Percentiles rank a stretch among this genome's conserved stretches.
Conservation (phyloP, 495 filamentous ascomycete species). For the Neurospora sp. region DNA sequence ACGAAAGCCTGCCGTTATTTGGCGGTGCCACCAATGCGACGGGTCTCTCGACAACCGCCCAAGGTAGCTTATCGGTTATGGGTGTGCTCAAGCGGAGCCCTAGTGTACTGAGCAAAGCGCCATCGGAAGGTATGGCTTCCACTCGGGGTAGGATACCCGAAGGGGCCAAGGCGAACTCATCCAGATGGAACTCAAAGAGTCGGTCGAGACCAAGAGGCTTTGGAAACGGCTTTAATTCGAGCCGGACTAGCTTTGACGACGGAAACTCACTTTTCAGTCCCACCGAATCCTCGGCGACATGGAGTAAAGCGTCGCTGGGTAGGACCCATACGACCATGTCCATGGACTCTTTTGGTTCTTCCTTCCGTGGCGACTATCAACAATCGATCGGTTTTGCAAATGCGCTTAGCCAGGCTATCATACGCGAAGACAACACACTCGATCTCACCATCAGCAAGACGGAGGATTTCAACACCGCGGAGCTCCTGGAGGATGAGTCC, state of each 20-base stretch:
- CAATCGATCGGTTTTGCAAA: constrained; percentile 97
- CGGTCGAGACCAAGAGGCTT: constrained; percentile 74
- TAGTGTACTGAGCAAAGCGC: constrained; percentile 83
- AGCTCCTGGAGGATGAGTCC: constrained; percentile 81
- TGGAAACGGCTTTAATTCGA: constrained; percentile 79
- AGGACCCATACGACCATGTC: constrained; percentile 86
- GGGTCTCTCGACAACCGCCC: constrained; percentile 27
- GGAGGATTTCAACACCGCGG: constrained; percentile 45
- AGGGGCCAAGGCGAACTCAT: constrained; percentile 45
- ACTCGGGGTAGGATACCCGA: constrained; percentile 61
- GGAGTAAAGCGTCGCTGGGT: constrained; percentile 89
- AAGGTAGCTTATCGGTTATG: constrained; percentile 44
- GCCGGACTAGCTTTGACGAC: constrained; percentile 87
- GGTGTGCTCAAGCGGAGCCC: constrained; percentile 71
- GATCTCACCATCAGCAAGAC: constrained; percentile 41
- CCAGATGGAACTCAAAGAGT: constrained; percentile 74
- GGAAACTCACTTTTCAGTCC: constrained; percentile 86
- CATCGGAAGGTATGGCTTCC: constrained; percentile 62
- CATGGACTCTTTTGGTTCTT: constrained; percentile 73
- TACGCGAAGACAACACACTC: constrained; percentile 69
- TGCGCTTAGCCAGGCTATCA: constrained; percentile 91
- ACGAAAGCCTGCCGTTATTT: constrained; percentile 73
- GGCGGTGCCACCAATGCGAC: constrained; percentile 43
- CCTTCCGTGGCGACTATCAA: constrained; percentile 78
- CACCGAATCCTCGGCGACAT: constrained; percentile 62